These are phyloP conservation scores for Curvularia hawaiiensis DNA, from an alignment of 2,329 filamentous ascomycete species.

Conservation along the genomic window DNA sequence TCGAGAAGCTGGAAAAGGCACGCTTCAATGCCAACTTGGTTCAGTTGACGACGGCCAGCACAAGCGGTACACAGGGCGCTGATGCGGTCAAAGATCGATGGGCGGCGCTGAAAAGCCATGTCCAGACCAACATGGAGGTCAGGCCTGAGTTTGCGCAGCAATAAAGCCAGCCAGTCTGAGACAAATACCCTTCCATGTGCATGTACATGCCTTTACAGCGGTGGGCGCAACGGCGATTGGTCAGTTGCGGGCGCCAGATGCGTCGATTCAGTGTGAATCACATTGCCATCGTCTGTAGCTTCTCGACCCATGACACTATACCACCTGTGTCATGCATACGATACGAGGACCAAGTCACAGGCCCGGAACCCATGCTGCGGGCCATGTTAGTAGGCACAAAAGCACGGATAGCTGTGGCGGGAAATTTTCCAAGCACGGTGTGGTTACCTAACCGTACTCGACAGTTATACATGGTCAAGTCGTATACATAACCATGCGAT, in stretches of 20 bases:
- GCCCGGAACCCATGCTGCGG: not conserved
- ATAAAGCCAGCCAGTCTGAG: not conserved
- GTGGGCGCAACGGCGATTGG: not conserved
- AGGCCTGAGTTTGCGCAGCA: slow-evolving; percentile 70
- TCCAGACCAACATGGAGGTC: slow-evolving; percentile 86
- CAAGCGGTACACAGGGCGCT: slow-evolving; percentile 13
- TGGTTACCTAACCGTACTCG: not conserved
- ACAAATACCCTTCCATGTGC: not conserved
- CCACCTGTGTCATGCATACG: not conserved
- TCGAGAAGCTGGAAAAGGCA: slow-evolving; percentile 81
- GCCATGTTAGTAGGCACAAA: not conserved
- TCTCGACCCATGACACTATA: not conserved
- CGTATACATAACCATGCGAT: not conserved
- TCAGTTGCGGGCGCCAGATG: not conserved
- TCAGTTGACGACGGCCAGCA: slow-evolving; percentile 59
- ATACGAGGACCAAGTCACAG: not conserved
- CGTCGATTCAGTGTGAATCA: not conserved
- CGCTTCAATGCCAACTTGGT: slow-evolving; percentile 85
- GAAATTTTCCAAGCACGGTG: not conserved
- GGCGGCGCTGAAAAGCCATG: slow-evolving; percentile 82
- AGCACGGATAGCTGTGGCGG: not conserved
- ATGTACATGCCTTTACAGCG: not conserved
- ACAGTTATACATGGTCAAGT: not conserved
- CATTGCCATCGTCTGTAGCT: not conserved
- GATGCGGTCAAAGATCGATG: slow-evolving; percentile 58